These are phyloP conservation scores for Cyclotella atomus DNA, from an alignment of 108 stramenopile genomes.

Conservation along the genomic window DNA sequence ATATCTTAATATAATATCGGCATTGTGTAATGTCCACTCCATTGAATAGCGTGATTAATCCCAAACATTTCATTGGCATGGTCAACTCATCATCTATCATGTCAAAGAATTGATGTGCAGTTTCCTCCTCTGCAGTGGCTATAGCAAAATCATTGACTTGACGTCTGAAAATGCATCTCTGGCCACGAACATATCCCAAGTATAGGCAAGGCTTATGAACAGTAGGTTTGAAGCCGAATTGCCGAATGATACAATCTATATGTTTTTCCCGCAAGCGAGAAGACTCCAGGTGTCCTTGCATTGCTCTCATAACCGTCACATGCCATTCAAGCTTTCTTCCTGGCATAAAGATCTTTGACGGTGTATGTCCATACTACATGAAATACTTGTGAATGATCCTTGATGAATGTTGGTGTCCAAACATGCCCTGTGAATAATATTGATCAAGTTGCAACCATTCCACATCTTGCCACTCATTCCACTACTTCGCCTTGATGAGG, in stretches of 20 bases:
- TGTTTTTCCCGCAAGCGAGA: slow-evolving; percentile 30
- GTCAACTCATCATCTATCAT: too few relatives aligned
- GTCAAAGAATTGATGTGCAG: background rate
- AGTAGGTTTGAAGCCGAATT: slow-evolving; percentile 30
- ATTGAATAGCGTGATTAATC: slow-evolving; percentile 33
- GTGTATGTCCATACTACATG: background rate
- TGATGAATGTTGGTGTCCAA: background rate
- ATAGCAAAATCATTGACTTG: slow-evolving; percentile 59
- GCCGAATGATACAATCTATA: slow-evolving; percentile 23
- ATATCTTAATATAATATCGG: slow-evolving; percentile 29
- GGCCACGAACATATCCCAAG: slow-evolving; percentile 18
- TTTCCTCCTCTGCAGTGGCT: background rate
- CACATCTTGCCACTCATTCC: background rate
- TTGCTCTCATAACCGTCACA: slow-evolving; percentile 17
- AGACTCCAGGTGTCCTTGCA: too few relatives aligned
- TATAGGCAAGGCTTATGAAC: slow-evolving; percentile 44
- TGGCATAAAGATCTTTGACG: background rate
- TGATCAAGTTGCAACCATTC: background rate
- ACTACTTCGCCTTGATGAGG: background rate
- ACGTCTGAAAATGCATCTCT: slow-evolving; percentile 30
- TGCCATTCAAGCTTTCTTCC: background rate
- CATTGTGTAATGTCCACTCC: slow-evolving; percentile 48
- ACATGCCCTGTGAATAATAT: background rate
- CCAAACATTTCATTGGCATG: too few relatives aligned
- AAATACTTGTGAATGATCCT: background rate